These are phyloP conservation scores for Zelonia costaricensis DNA, from an alignment of 208 protist species.

Conservation along the genomic window DNA sequence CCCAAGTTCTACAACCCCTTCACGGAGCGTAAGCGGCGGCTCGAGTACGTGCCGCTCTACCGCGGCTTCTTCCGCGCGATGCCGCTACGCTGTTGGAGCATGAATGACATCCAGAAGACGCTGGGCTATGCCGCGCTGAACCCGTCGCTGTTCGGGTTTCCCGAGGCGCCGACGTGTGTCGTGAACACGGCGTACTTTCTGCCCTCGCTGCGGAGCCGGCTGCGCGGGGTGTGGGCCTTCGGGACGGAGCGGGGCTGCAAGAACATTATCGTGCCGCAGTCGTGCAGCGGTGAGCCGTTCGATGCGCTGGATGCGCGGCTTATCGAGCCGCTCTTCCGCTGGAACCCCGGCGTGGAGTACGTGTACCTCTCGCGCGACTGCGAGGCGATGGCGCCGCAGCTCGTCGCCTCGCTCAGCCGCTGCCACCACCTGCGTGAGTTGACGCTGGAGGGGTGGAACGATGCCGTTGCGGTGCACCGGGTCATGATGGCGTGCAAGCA, in stretches of 20 bases:
- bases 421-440: conserved; percentile 66
- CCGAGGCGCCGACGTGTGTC: conserved; percentile 81
- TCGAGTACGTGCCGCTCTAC: conserved; percentile 62
- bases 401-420: conserved; percentile 58
- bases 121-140: conserved; percentile 76
- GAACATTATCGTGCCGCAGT: conserved; percentile 80
- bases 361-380: conserved; percentile 86
- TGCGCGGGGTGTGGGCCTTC: conserved; percentile 77
- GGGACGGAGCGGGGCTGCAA: conserved; percentile 86
- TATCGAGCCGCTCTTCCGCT: conserved; percentile 83
- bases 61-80: conserved; percentile 84
- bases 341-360: conserved; percentile 88
- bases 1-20: conserved; percentile 89
- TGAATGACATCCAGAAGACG: conserved; percentile 66
- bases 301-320: conserved; percentile 80
- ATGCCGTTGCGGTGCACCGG: conserved; percentile 84
- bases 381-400: conserved; percentile 75
- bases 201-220: conserved; percentile 70
- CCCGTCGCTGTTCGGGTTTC: conserved; percentile 88
- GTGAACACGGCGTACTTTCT: conserved; percentile 90
- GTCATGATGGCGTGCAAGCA: conserved; percentile 87
- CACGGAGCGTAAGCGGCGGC: conserved; percentile 48
- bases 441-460: conserved; percentile 86
- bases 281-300: conserved; percentile 70
- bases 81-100: conserved; percentile 81